Evolutionary conservation across 306 rosid genomes (phyloP), one percentile per base, ranked within the genome.

Genomic region (Arachis hypogaea): DNA sequence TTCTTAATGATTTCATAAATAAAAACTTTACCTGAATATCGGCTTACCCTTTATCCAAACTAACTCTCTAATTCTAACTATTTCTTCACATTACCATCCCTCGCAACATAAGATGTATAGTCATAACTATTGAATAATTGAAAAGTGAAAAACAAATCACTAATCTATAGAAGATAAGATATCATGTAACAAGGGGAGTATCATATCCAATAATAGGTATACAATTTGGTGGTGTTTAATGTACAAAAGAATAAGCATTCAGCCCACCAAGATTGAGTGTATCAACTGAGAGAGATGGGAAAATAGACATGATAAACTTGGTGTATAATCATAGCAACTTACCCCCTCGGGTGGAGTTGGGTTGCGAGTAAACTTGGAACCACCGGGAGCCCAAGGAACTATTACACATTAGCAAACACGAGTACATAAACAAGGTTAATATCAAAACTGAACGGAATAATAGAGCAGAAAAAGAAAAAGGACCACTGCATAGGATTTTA

Each of bases 381-480:
- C 99, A 66, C 97, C 99, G 0, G 99, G 99, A 59, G 96, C 96
- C 99, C 99, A 94, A 22, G 99, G 99, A 84, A 92, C 99, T 94
- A 71, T 76, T 72, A 80, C 50, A 66, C 56, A 85, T 41, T 28
- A 88, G 7, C 72, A 59, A 62, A 62, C 10, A 68, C 3, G 68
- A 43, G 56, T 14, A 49, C 78, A 70, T 11, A 54, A 79, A 75
- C 8, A 16, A 40, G 16, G 63, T 64, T 45, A 80, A 62, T 56
- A 40, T 72, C 41, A 14, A 70, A 78, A 72, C 3, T 22, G 74
- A n/a, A 67, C 16, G 2, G 14, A 40, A 57, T 38, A 71, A 22
- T 5, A 44, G 5, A 18, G 16, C 50, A 45, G 11, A 51, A 22
- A 51, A 66, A 69, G 14, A 68, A 22, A 22, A 59, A 49, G 1